These are phyloP conservation scores for Paramyrothecium roridum DNA, from an alignment of 2,329 filamentous ascomycete genomes.

Conservation along the genomic window DNA sequence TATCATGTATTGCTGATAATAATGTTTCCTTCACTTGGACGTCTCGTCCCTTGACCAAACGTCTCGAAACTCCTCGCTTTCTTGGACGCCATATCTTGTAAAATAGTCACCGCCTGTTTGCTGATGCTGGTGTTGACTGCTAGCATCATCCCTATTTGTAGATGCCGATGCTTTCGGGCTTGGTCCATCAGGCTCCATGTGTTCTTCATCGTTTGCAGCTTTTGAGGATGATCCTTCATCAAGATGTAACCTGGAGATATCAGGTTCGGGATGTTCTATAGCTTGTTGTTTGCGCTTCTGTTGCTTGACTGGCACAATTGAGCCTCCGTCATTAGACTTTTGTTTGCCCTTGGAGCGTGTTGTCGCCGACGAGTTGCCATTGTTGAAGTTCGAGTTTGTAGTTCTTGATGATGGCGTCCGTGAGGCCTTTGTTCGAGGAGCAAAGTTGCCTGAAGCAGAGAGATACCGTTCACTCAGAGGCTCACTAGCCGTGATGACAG, in stretches of 20 bases:
- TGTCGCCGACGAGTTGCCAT: neutral
- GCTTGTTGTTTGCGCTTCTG: slow-evolving; percentile 34
- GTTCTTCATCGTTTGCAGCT: neutral
- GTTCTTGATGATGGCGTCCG: neutral
- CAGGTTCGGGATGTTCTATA: slow-evolving; percentile 29
- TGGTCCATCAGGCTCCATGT: no score
- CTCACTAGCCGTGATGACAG: slow-evolving; percentile 79
- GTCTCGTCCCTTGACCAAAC: slow-evolving; percentile 35
- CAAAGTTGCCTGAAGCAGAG: slow-evolving; percentile 27
- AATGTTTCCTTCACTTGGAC: slow-evolving; percentile 14
- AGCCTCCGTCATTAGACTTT: slow-evolving; percentile 13
- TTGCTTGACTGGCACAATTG: slow-evolving; percentile 32
- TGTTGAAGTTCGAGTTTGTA: neutral
- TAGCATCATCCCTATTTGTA: slow-evolving; percentile 12
- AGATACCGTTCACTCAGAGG: slow-evolving; percentile 66
- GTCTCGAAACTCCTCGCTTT: slow-evolving; percentile 42
- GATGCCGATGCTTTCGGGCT: neutral
- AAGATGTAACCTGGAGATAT: slow-evolving; percentile 21
- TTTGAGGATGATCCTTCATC: slow-evolving; percentile 14
- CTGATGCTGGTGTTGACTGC: slow-evolving; percentile 17
- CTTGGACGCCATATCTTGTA: slow-evolving; percentile 25
- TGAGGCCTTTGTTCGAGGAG: slow-evolving; percentile 5
- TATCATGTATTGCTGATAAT: slow-evolving; percentile 10
- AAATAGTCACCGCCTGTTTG: slow-evolving; percentile 6
- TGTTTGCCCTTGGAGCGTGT: slow-evolving; percentile 16